Percentiles rank a stretch among this genome's conserved stretches.
These are phyloP conservation scores for Metschnikowia lochheadii DNA, from an alignment of 805 yeast species.

Conservation along the genomic window DNA sequence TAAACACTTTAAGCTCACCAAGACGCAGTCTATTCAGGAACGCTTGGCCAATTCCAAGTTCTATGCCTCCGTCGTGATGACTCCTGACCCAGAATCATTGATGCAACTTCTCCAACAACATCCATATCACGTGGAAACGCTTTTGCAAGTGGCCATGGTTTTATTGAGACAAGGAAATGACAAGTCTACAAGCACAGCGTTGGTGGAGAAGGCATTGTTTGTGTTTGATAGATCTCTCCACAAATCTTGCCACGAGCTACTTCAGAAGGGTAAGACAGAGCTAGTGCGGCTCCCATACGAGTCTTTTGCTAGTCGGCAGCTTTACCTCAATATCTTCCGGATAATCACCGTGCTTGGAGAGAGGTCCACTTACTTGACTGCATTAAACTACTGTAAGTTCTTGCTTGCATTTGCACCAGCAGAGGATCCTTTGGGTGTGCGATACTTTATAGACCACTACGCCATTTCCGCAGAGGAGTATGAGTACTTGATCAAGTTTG, in stretches of 20 bases:
- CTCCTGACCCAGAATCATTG: conserved; percentile 77
- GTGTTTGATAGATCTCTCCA: conserved; percentile 74
- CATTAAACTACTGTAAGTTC: conserved; percentile 68
- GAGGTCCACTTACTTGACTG: conserved; percentile 73
- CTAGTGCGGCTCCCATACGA: conserved; percentile 72
- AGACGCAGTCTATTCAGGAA: conserved; percentile 27
- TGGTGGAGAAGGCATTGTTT: conserved; percentile 73
- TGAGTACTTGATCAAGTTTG: conserved; percentile 55
- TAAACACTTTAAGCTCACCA: conserved; percentile 54
- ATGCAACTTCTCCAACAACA: conserved; percentile 51
- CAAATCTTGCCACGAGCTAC: conserved; percentile 46
- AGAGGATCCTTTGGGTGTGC: conserved; percentile 80
- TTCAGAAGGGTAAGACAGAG: conserved; percentile 47
- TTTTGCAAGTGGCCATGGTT: conserved; percentile 75
- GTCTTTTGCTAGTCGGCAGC: conserved; percentile 68
- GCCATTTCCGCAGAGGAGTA: conserved; percentile 64
- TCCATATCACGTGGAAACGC: conserved; percentile 75
- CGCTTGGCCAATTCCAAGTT: conserved; percentile 46
- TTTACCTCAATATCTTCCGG: conserved; percentile 69
- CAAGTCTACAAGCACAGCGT: conserved; percentile 64
- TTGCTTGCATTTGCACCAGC: conserved; percentile 67
- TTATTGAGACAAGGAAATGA: conserved; percentile 71
- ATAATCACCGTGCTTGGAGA: conserved; percentile 68
- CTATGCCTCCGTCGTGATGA: conserved; percentile 59
- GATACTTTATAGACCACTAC: conserved; percentile 78